Percentiles rank a stretch among this genome's conserved stretches.
Evolutionary conservation across 2,329 filamentous ascomycete genomes (phyloP).

Genomic region (Geosmithia putterillii): DNA sequence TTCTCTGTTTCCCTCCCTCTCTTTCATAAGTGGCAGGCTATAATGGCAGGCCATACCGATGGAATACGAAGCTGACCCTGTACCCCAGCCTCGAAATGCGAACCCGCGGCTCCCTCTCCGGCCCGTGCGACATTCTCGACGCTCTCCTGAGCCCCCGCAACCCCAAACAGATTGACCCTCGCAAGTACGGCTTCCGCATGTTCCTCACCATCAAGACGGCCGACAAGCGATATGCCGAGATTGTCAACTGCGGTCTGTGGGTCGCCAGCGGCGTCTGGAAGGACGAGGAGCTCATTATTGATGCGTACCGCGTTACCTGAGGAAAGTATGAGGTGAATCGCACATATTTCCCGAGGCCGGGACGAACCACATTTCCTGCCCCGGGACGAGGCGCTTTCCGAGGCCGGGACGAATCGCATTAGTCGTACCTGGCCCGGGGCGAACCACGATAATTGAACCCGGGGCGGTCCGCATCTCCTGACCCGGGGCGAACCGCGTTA

Average conservation of each 20-base stretch:
- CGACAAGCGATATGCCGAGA: slow-evolving; percentile 34
- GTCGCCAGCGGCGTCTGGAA: slow-evolving; percentile 35
- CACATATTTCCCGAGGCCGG: no score
- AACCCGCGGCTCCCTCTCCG: slow-evolving; percentile 33
- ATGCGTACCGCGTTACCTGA: slow-evolving; percentile 23
- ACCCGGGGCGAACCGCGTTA: no score
- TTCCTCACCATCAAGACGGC: slow-evolving; percentile 37
- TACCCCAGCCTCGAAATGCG: slow-evolving; percentile 26
- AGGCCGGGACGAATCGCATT: no score
- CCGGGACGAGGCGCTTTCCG: no score
- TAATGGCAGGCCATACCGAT: no score
- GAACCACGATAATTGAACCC: no score
- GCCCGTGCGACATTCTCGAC: slow-evolving; percentile 29
- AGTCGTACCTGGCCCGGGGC: no score
- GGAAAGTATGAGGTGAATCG: neutral
- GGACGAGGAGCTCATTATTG: slow-evolving; percentile 30
- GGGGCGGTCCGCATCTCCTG: no score
- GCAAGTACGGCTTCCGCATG: slow-evolving; percentile 34
- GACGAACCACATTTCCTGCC: no score
- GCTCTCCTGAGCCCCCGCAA: slow-evolving; percentile 22
- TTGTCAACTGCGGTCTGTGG: slow-evolving; percentile 37
- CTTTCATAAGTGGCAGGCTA: neutral
- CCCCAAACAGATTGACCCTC: slow-evolving; percentile 25
- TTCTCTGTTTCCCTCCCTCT: neutral
- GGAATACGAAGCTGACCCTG: neutral